Base-by-base conservation (phyloP, 176 grass and related monocot genomes). In the Tillandsia fasciculata region DNA sequence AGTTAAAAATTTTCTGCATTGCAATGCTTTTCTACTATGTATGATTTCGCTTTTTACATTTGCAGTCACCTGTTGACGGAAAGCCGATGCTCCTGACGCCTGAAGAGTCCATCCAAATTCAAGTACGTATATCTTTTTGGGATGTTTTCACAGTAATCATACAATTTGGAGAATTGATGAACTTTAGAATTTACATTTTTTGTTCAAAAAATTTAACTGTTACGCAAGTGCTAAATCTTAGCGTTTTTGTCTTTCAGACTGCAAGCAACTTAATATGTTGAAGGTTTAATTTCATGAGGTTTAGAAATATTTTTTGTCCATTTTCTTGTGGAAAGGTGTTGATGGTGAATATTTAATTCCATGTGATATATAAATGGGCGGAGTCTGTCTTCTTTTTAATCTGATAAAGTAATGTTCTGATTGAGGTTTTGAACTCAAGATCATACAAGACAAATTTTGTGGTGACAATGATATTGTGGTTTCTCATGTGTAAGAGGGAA, bases 11-110 rank as follows among this genome's bases (percentile, higher is more conserved):
- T 20, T 52, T 75, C 22, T 63, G 1, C 24, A 48, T 17, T 61
- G 53, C 12, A 14, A 48, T 27, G 18, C 52, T 61, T 65, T 49
- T 50, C 15, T 22, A n/a, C 49, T 66, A n/a, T 57, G 20, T 70
- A 42, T 52, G 47, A 63, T 15, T 24, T 3, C 58, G 42, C 15
- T 58, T 29, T 59, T 63, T 61, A 20, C 22, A 1, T 74, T 82
- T 12, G 48, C 63, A 97, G 93, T 97, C 93, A 67, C 93, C 93
- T 67, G 86, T 97, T 87, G 93, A 97, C 82, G 93, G 86, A 74
- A 92, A 97, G 70, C 89, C 86, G 18, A 92, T 92, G 93, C 89
- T 97, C 47, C 79, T 97, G 70, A 97, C 93, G 49, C 93, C 89
- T 70, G 93, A 92, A 75, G 89, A 92, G 66, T 97, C 93, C 3